Percentiles rank a stretch among this genome's conserved stretches.
These are phyloP conservation scores for Teunomyces funiuensis DNA, from an alignment of 805 yeast genomes.

Conservation along the genomic window DNA sequence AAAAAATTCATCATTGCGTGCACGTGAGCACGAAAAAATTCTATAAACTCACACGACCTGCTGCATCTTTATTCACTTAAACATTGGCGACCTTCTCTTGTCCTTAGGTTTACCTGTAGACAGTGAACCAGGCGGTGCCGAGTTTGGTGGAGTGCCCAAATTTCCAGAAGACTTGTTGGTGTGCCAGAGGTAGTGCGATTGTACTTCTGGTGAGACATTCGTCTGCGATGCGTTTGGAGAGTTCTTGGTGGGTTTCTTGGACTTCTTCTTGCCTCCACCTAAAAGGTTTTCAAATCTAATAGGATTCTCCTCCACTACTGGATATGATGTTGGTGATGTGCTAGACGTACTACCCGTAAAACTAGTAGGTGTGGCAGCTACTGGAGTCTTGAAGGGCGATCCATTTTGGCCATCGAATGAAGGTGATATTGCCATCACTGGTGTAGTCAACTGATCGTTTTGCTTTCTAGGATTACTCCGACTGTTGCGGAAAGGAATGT, in stretches of 20 bases:
- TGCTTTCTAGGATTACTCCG: slow-evolving; percentile 19
- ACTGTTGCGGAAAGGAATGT: slow-evolving; percentile 42
- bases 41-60: slow-evolving; percentile 4
- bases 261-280: slow-evolving; percentile 26
- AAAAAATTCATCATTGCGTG: not conserved
- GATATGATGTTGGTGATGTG: not conserved
- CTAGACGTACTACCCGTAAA: not conserved
- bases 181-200: slow-evolving; percentile 12
- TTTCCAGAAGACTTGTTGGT: slow-evolving; percentile 3
- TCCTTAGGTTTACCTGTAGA: slow-evolving; percentile 16
- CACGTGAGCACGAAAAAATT: slow-evolving; percentile 5
- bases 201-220: slow-evolving; percentile 16
- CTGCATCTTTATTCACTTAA: slow-evolving; percentile 14
- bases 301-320: slow-evolving; percentile 12
- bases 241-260: slow-evolving; percentile 15
- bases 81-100: slow-evolving; percentile 20
- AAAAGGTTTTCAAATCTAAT: slow-evolving; percentile 28
- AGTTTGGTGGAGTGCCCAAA: slow-evolving; percentile 11
- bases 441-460: slow-evolving; percentile 17
- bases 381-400: slow-evolving; percentile 10
- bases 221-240: slow-evolving; percentile 15
- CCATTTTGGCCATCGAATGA: slow-evolving; percentile 18
- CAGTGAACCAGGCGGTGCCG: slow-evolving; percentile 8
- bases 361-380: slow-evolving; percentile 10
- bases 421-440: slow-evolving; percentile 21